Evolutionary conservation across 305 asterid species (phyloP), one percentile per base, ranked within the genome.

Genomic region (Euphrasia arctica): DNA sequence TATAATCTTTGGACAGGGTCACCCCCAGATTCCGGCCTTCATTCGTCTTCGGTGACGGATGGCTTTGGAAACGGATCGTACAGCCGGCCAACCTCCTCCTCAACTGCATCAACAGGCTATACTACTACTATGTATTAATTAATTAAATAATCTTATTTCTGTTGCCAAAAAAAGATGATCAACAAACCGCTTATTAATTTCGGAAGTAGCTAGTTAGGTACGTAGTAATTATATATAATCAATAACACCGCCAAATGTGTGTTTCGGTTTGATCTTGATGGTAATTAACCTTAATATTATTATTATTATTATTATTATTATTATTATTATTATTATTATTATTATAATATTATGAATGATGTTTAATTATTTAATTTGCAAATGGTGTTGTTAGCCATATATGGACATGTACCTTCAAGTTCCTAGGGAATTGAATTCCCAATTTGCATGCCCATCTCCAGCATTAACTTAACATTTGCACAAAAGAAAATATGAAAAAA

Each of bases 21-120:
- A 9, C 91, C 92, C 12, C 83, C 87, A 28, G 95, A 87, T 58
- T 87, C 97, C 0, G 91, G 85, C 59, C 82, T 74, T 1, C 83
- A 82, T 58, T 81, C 95, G 0, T 84, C 95, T 9, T 74, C 95
- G 0, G 88, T 87, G 65, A 68, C 85, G 39, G 96, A 89, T 39
- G 80, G 82, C 63, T 83, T 84, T 48, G 80, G 86, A 41, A 86
- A 78, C 52, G 72, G 85, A 48, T 64, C 86, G 3, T 63, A 79
- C 4, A 77, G 58, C 10, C 72, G 77, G 9, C 3, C 28, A 6
- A 45, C 85, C 11, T 58, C 82, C 47, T 79, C 91, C 4, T 78
- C 95, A 0, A 70, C 74, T 3, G 61, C 91, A 1, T 77, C 90
- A 14, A 76, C 88, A 7, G 77, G 78, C 77, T 79, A 48, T 48